Evolutionary conservation across 768 basidiomycete species (phyloP).

Genomic region (Gymnopilus junonius): DNA sequence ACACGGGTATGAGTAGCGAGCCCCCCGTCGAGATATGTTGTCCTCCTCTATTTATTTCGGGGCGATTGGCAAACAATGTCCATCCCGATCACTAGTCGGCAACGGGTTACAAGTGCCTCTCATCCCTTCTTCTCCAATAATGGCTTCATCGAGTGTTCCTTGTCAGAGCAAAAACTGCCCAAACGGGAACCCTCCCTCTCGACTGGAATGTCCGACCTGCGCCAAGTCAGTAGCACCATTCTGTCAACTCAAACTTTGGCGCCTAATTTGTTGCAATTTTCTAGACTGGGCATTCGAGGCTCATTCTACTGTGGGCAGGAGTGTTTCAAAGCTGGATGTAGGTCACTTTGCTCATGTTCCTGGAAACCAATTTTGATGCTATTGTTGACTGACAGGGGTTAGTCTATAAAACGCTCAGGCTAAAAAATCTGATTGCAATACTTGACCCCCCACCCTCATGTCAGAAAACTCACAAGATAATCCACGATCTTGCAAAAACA

Average conservation of each 20-base stretch:
- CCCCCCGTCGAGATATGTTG: background rate
- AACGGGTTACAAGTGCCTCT: slow-evolving; percentile 4
- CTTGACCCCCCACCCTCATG: slow-evolving; percentile 1
- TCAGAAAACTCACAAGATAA: slow-evolving; percentile 82
- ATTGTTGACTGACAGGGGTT: slow-evolving; percentile 37
- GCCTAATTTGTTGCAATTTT: slow-evolving; percentile 18
- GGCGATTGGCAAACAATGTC: slow-evolving; percentile 19
- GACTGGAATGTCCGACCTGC: slow-evolving; percentile 93
- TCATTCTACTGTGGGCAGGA: slow-evolving; percentile 95
- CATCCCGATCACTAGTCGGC: background rate
- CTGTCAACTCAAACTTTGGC: background rate
- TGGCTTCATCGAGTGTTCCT: slow-evolving; percentile 33
- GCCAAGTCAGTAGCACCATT: slow-evolving; percentile 65
- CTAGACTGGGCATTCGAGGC: slow-evolving; percentile 77
- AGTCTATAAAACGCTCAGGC: slow-evolving; percentile 12
- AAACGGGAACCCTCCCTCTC: slow-evolving; percentile 84
- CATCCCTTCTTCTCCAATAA: slow-evolving; percentile 5
- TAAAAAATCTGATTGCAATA: slow-evolving; percentile 6
- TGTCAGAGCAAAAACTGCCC: slow-evolving; percentile 77
- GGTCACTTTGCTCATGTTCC: slow-evolving; percentile 37
- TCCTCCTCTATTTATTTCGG: slow-evolving; percentile 14
- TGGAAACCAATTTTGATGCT: slow-evolving; percentile 15
- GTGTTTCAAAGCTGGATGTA: slow-evolving; percentile 95
- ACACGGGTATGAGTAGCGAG: too few species aligned
- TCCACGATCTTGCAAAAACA: slow-evolving; percentile 66